A percentile compares a stretch with the other conserved stretches of the same genome.
phyloP scores from a whole-genome alignment of 2,329 filamentous ascomycete genomes.

The Pseudofabraea citricarpa region DNA sequence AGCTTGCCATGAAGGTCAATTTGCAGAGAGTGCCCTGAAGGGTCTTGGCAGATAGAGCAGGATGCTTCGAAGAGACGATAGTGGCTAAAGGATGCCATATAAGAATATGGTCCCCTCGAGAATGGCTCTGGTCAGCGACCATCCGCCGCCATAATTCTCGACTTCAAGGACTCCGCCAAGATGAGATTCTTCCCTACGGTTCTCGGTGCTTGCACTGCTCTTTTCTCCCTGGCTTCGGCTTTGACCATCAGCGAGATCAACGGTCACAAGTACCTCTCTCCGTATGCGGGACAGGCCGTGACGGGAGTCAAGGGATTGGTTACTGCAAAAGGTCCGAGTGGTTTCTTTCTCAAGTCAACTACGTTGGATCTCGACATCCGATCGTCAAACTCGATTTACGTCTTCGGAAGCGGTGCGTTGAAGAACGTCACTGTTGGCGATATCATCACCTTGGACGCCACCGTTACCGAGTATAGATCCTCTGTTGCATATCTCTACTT shows the following conservation, averaged over 20 bases:
- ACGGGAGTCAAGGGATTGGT: slow-evolving; percentile 58
- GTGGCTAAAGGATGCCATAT: no score
- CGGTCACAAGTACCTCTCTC: slow-evolving; percentile 58
- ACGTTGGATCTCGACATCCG: slow-evolving; percentile 47
- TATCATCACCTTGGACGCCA: slow-evolving; percentile 54
- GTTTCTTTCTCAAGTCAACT: slow-evolving; percentile 61
- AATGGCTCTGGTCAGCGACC: no score
- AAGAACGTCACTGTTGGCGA: slow-evolving; percentile 56
- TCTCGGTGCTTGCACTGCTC: no score
- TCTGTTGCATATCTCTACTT: slow-evolving; percentile 50
- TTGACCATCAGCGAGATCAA: slow-evolving; percentile 59
- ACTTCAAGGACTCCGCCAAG: no score
- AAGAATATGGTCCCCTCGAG: no score
- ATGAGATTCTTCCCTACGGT: no score
- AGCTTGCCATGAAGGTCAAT: no score
- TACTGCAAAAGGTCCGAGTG: slow-evolving; percentile 56
- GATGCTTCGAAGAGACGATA: no score
- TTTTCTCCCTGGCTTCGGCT: no score
- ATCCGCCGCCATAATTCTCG: no score
- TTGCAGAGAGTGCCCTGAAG: no score
- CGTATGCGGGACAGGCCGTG: slow-evolving; percentile 50
- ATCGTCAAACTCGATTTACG: slow-evolving; percentile 62
- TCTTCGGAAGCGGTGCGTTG: slow-evolving; percentile 50
- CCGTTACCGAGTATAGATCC: slow-evolving; percentile 49
- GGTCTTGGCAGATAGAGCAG: no score